Evolutionary conservation across 805 yeast genomes (phyloP), one percentile per base, ranked within the genome.

Genomic region (Teunomyces lycoperdinae): DNA sequence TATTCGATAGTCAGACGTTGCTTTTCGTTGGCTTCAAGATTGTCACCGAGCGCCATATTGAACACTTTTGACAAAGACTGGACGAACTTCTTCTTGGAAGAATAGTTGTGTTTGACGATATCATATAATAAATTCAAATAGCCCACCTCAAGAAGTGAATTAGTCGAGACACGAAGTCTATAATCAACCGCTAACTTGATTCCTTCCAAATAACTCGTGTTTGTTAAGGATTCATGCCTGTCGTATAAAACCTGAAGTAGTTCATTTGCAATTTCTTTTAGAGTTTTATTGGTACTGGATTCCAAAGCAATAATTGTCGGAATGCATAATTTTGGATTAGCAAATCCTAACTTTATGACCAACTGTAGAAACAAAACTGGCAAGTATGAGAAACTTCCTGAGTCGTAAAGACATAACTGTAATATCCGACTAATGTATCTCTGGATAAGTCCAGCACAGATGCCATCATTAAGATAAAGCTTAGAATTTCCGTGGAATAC

Each of bases 281-380:
- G 71, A 9, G 63, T 58, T 3, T 58, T 60, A 13, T 69, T 64
- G 1, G 70, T 64, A 0, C 89, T 80, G 0, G 87, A 72, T 48
- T 83, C 83, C 31, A 89, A 67, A 0, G 92, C 92, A 47, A 88
- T 76, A 0, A 87, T 72, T 0, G 90, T 84, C 0, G 90, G 79
- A 5, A 84, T 77, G 56, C 89, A 80, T 4, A 78, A 57, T 47
- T 86, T 77, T 1, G 96, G 96, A 58, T 85, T 87, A 0, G 86
- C 85, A 63, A 80, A 85, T 0, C 96, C 96, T 46, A 81, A 72
- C 27, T 73, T 73, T 8, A 85, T 75, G 20, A 85, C 78, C 38
- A 79, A 62, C 46, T 76, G 80, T 38, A 88, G 58, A 50, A 83
- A 80, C 29, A 73, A 68, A 3, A 84, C 73, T 0, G 89, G 83